Conservation (phyloP, 805 yeast species). For the Metschnikowia cubensis region DNA sequence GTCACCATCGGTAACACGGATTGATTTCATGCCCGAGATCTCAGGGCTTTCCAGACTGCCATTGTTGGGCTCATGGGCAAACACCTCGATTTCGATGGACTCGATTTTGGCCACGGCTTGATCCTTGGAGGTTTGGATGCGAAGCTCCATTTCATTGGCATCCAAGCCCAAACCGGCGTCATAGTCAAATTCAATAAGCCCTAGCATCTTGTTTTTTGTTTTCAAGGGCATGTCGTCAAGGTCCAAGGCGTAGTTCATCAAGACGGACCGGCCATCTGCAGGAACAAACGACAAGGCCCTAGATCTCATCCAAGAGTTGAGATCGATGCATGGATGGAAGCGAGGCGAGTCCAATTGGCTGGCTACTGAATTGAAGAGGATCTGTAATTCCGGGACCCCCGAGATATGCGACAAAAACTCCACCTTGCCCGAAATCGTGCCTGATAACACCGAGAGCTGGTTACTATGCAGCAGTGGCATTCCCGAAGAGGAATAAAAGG, state of each 20-base stretch:
- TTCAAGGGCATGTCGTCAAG: conserved; percentile 28
- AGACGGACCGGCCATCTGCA: conserved; percentile 72
- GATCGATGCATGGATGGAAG: conserved; percentile 67
- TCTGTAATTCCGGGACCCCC: conserved; percentile 69
- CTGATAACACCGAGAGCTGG: conserved; percentile 40
- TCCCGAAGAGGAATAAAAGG: conserved; percentile 20
- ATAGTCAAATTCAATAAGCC: conserved; percentile 54
- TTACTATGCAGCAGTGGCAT: conserved; percentile 14
- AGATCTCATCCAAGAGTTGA: conserved; percentile 48
- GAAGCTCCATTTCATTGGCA: conserved; percentile 61
- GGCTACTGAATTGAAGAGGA: conserved; percentile 46
- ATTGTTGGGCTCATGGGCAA: conserved; percentile 13
- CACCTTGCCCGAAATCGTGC: conserved; percentile 59
- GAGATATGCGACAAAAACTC: conserved; percentile 65
- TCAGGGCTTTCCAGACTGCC: conserved; percentile 4
- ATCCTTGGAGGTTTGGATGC: conserved; percentile 39
- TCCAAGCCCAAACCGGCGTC: conserved; percentile 49
- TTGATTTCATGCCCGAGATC: conserved; percentile 45
- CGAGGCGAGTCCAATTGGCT: conserved; percentile 53
- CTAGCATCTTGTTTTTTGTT: conserved; percentile 30
- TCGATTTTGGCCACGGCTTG: conserved; percentile 33
- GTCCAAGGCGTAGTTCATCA: conserved; percentile 64
- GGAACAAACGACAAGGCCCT: conserved; percentile 69
- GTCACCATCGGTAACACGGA: conserved; percentile 76
- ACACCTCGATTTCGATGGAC: conserved; percentile 26